Percentiles rank a stretch among this genome's conserved stretches.
Conservation (phyloP, 176 grass and related monocot genomes). For the Eragrostis nindensis region DNA sequence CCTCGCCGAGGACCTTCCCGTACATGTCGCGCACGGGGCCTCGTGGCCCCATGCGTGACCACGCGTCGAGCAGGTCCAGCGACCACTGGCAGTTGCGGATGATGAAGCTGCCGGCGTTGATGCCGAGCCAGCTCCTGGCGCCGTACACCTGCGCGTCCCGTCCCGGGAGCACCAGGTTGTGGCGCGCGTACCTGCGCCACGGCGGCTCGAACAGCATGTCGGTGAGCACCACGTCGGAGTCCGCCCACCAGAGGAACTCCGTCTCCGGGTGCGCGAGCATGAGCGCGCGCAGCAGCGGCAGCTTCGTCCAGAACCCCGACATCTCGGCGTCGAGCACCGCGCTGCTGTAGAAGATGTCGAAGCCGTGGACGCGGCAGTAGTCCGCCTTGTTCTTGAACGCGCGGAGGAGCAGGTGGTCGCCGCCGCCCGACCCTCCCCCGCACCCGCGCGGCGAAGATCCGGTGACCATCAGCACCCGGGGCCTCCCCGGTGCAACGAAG, state of each 20-base stretch:
- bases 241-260: constrained; percentile 96
- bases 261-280: constrained; percentile 87
- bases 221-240: constrained; percentile 88
- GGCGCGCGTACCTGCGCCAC: constrained; percentile 54
- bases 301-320: constrained; percentile 89
- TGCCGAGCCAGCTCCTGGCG: constrained; percentile 69
- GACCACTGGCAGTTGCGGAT: constrained; percentile 96
- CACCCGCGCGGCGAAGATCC: constrained; percentile 71
- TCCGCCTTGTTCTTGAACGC: constrained; percentile 94
- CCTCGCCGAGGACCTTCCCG: constrained; percentile 57
- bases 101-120: constrained; percentile 91
- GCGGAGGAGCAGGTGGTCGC: constrained; percentile 78
- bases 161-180: constrained; percentile 91
- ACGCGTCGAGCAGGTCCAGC: constrained; percentile 76
- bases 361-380: constrained; percentile 85
- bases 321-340: constrained; percentile 87
- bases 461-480: constrained; percentile 82
- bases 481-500: constrained; percentile 26
- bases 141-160: constrained; percentile 74
- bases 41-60: constrained; percentile 76
- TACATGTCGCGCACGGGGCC: constrained; percentile 70
- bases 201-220: constrained; percentile 89
- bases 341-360: constrained; percentile 88
- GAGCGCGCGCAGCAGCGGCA: constrained; percentile 83
- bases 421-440: constrained; percentile 55